Evolutionary conservation across 1,284 basidiomycete genomes (phyloP).

Genomic region (Sporisorium graminicola): DNA sequence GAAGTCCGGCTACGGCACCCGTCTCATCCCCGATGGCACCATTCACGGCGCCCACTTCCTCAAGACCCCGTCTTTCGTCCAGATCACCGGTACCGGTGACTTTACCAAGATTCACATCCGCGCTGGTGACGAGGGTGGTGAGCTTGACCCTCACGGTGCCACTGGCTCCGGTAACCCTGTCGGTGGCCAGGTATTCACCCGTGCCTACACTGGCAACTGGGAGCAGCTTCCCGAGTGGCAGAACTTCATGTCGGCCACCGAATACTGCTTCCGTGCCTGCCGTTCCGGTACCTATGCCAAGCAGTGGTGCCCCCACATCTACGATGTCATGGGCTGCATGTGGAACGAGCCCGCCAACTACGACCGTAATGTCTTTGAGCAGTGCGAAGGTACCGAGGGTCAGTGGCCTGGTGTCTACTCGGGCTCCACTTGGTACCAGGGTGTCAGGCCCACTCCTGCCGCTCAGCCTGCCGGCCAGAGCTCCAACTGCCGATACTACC

Average conservation of each 20-base stretch:
- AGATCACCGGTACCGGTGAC: conserved; percentile 75
- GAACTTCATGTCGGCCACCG: conserved; percentile 63
- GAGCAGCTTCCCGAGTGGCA: conserved; percentile 67
- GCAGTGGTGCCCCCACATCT: conserved; percentile 67
- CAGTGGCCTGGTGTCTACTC: conserved; percentile 64
- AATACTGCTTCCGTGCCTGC: conserved; percentile 69
- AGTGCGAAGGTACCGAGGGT: conserved; percentile 62
- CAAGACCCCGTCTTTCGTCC: conserved; percentile 78
- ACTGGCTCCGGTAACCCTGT: conserved; percentile 62
- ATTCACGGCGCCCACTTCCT: conserved; percentile 80
- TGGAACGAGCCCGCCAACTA: conserved; percentile 68
- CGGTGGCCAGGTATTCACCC: conserved; percentile 62
- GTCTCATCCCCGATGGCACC: conserved; percentile 81
- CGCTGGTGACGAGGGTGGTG: conserved; percentile 68
- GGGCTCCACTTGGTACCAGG: conserved; percentile 63
- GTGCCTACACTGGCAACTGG: conserved; percentile 58
- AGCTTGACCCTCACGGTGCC: conserved; percentile 69
- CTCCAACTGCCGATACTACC: conserved; percentile 60
- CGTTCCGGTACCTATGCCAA: conserved; percentile 50
- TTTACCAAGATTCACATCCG: conserved; percentile 69
- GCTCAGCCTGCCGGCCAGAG: conserved; percentile 50
- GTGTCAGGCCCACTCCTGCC: conserved; percentile 49
- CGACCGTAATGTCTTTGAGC: conserved; percentile 55
- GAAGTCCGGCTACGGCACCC: conserved; percentile 73
- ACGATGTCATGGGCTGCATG: conserved; percentile 61